Conservation (phyloP, 805 yeast genomes). For the Myxozyma melibiosi region DNA sequence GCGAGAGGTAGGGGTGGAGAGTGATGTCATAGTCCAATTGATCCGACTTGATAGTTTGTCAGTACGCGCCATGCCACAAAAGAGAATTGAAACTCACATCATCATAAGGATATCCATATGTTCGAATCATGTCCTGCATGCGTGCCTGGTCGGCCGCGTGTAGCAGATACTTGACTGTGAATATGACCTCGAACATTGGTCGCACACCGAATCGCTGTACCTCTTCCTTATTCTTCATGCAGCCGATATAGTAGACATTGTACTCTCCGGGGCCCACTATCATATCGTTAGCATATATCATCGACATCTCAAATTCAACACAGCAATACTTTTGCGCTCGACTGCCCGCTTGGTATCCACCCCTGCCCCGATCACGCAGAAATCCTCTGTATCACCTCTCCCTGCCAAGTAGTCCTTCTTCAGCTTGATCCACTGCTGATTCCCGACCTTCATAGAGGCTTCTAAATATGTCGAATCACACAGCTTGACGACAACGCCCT, state of each 20-base stretch:
- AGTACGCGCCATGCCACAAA: too few species aligned
- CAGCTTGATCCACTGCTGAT: conserved; percentile 21
- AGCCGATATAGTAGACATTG: conserved; percentile 20
- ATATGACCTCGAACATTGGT: conserved; percentile 17
- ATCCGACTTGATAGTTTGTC: not conserved
- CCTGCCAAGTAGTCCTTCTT: conserved; percentile 26
- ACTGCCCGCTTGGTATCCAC: conserved; percentile 10
- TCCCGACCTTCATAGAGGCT: conserved; percentile 2
- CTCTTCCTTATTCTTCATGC: conserved; percentile 14
- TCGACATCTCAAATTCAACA: not conserved
- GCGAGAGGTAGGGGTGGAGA: not conserved
- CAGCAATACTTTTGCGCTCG: conserved; percentile 10
- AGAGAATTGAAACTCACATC: not conserved
- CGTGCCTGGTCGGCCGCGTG: not conserved
- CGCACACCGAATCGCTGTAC: conserved; percentile 12
- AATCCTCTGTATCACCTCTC: conserved; percentile 23
- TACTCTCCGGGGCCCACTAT: conserved; percentile 2
- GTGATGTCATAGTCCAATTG: not conserved
- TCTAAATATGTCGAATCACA: conserved; percentile 10
- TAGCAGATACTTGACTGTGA: conserved; percentile 14
- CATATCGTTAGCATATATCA: not conserved
- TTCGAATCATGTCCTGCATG: conserved; percentile 1
- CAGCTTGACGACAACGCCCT: conserved; percentile 22
- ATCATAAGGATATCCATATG: not conserved
- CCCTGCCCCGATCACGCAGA: conserved; percentile 25